phyloP scores from a whole-genome alignment of 257 asterid genomes.

The Solanum sejunctum region DNA sequence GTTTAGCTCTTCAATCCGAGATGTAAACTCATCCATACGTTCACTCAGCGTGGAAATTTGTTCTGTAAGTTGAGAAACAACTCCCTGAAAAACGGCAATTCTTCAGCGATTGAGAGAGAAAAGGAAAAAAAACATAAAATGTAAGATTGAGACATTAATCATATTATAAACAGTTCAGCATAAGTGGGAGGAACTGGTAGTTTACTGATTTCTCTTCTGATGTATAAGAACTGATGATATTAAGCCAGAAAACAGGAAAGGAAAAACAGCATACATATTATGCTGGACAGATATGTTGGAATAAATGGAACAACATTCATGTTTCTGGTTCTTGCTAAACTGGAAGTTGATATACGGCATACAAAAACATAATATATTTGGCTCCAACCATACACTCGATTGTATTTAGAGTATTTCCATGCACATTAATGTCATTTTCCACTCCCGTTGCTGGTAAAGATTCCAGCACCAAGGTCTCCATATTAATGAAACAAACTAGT shows the following conservation, averaged over 20 bases:
- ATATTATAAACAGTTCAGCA: not conserved
- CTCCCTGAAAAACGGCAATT: constrained; percentile 47
- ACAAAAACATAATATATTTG: not conserved
- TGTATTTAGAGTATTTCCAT: not conserved
- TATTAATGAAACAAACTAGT: not conserved
- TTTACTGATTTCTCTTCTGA: not conserved
- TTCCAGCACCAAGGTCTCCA: not conserved
- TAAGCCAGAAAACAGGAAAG: not conserved
- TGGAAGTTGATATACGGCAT: not conserved
- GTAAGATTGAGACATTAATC: not conserved
- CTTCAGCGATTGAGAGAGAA: not conserved
- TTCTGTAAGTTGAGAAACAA: constrained; percentile 73
- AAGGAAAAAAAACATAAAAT: not conserved
- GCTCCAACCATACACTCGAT: not conserved
- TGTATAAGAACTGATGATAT: not conserved
- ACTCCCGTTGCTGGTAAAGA: not conserved
- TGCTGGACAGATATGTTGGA: not conserved
- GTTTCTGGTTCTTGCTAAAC: not conserved
- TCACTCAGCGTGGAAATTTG: constrained; percentile 83
- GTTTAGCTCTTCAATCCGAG: constrained; percentile 79
- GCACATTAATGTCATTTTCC: not conserved
- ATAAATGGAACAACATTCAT: not conserved
- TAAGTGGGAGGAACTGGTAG: not conserved
- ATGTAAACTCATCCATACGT: constrained; percentile 95
- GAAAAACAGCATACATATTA: not conserved